Base-by-base conservation (phyloP, 441 rosid species). In the Pelargonium exstipulatum region DNA sequence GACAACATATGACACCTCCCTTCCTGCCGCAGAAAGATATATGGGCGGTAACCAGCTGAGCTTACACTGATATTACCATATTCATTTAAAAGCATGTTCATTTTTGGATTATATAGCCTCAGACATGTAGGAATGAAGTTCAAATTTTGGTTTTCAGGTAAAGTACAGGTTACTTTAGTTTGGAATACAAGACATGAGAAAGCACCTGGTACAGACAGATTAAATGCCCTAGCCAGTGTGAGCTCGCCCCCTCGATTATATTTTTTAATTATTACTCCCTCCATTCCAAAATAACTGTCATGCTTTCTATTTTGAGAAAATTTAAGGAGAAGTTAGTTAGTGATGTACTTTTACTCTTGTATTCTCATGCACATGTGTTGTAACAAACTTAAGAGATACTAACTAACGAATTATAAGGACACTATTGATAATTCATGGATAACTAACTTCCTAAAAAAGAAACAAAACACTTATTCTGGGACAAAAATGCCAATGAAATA, bases 111-210 rank as follows among this genome's bases (percentile, higher is more conserved):
- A 4, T 70, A 24, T 71, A 58, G 70, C 65, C 42, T 63, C 55
- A 26, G 53, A 42, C 55, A 49, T 49, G 16, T 49, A 49, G 55
- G 55, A 76, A 68, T 65, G 69, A 42, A 26, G 65, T 73, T 49
- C 5, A 12, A n/a, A 12, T n/a, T 10, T 49, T 49, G 55, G 14
- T 49, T 78, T 76, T 57, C 80, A 93, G 97, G 95, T 17, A 85
- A 74, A 80, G 96, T 93, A 42, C 98, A 91, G 80, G 89, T 91
- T 72, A 69, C 96, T 68, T 70, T 93, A 65, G 98, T 93, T 65
- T 93, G 98, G 98, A 93, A 93, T 81, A 86, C 96, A 14, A 88
- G 96, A 85, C 89, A 88, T 77, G 98, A 93, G 84, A 86, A 78
- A 49, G 81, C 98, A 69, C 66, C 78, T 14, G 86, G 68, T 58